These are phyloP conservation scores for Raffaelea arxii DNA, from an alignment of 2,329 filamentous ascomycete genomes.

Conservation along the genomic window DNA sequence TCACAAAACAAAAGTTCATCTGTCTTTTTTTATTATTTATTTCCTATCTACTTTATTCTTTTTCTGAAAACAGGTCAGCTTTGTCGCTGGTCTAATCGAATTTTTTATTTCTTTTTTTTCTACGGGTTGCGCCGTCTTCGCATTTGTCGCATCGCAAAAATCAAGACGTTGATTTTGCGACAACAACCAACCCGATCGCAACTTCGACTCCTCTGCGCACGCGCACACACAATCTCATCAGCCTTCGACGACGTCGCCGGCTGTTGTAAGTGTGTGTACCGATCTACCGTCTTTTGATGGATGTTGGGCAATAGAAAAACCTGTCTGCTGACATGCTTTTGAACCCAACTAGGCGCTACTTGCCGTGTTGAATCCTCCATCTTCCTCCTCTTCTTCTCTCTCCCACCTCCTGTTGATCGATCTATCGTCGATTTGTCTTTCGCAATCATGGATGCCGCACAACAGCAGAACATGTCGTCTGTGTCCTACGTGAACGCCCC, in stretches of 20 bases:
- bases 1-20: neutral
- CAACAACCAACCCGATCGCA: too few species aligned
- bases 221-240: constrained; percentile 12
- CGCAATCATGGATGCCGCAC: neutral
- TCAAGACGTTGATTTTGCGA: neutral
- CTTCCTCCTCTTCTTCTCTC: constrained; percentile 1
- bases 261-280: constrained; percentile 14
- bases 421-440: neutral
- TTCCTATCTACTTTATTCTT: neutral
- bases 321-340: constrained; percentile 13
- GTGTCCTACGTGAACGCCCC: constrained; percentile 11
- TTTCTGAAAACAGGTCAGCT: neutral
- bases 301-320: constrained; percentile 9
- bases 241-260: constrained; percentile 13
- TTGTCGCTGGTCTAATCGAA: too few species aligned
- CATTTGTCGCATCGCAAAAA: too few species aligned
- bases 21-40: neutral
- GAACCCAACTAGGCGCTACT: constrained; percentile 9
- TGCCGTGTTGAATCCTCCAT: constrained; percentile 7
- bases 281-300: constrained; percentile 11
- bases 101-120: too few species aligned
- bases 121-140: too few species aligned
- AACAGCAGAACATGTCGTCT: neutral
- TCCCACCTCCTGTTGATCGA: neutral
- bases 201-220: too few species aligned